Evolutionary conservation across 805 yeast species (phyloP).

Genomic region (Starmerella apicola): DNA sequence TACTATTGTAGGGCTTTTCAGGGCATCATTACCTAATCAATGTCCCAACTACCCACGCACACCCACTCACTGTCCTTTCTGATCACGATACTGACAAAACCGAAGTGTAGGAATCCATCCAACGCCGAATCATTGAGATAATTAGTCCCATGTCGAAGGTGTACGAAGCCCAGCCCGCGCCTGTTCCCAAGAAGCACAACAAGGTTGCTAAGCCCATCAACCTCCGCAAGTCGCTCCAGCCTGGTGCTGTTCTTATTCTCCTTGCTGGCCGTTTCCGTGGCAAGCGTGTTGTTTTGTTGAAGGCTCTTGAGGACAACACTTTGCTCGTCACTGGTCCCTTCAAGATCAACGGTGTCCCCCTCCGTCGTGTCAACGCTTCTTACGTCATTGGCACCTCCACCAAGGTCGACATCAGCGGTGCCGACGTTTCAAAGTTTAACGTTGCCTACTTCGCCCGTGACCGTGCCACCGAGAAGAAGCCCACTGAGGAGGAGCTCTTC

Average conservation of each 20-base stretch:
- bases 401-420: slow-evolving; percentile 63
- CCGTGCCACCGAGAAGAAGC: slow-evolving; percentile 66
- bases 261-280: slow-evolving; percentile 99
- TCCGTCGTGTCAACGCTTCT: slow-evolving; percentile 97
- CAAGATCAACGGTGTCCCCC: slow-evolving; percentile 99
- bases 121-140: slow-evolving; percentile 2
- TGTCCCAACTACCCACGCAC: not conserved
- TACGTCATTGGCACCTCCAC: slow-evolving; percentile 99
- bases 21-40: not conserved
- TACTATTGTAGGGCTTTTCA: not conserved
- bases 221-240: slow-evolving; percentile 89
- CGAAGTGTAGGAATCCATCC: slow-evolving; percentile 1
- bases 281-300: slow-evolving; percentile 97
- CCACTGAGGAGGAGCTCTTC: slow-evolving; percentile 78
- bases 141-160: slow-evolving; percentile 32
- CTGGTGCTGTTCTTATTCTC: slow-evolving; percentile 95
- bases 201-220: slow-evolving; percentile 86
- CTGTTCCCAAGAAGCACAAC: slow-evolving; percentile 80
- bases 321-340: slow-evolving; percentile 96
- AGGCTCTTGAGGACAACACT: slow-evolving; percentile 95
- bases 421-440: slow-evolving; percentile 72
- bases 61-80: not conserved
- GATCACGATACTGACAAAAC: slow-evolving; percentile 1
- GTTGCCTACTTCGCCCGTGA: slow-evolving; percentile 95
- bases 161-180: slow-evolving; percentile 79